Evolutionary conservation across 768 basidiomycete species (phyloP).

Genomic region (Leccinum subtestaceum): DNA sequence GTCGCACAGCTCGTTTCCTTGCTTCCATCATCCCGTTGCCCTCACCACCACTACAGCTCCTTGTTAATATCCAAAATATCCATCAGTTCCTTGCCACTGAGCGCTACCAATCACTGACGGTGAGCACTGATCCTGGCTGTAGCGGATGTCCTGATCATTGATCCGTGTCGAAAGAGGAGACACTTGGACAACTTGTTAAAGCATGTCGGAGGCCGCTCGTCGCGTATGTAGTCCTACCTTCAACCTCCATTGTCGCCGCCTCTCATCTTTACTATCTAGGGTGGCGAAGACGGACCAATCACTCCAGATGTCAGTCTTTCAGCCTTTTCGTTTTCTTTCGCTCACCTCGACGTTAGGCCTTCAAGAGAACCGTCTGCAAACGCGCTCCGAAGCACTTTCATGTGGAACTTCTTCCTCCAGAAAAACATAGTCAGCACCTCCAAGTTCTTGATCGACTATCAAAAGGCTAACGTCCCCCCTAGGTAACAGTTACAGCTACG

Average conservation of each 20-base stretch:
- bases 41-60: background rate
- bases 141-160: background rate
- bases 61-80: background rate
- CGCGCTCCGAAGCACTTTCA: constrained; percentile 57
- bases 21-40: background rate
- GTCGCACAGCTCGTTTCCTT: background rate
- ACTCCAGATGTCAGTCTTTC: constrained; percentile 27
- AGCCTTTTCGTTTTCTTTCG: background rate
- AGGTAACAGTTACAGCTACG: constrained; percentile 59
- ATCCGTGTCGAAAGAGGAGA: constrained; percentile 10
- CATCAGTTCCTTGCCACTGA: background rate
- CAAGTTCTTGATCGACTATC: background rate
- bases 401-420: constrained; percentile 55
- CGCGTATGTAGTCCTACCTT: constrained; percentile 11
- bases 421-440: constrained; percentile 50
- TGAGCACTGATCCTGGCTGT: background rate
- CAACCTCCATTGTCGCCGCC: background rate
- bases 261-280: background rate
- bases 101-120: background rate
- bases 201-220: constrained; percentile 3
- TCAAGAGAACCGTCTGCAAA: constrained; percentile 59
- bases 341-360: constrained; percentile 39
- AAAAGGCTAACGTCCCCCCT: constrained; percentile 1
- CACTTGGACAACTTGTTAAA: background rate
- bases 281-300: constrained; percentile 9